Base-by-base conservation (phyloP, 2,329 filamentous ascomycete genomes). In the Fusarium tupiense region DNA sequence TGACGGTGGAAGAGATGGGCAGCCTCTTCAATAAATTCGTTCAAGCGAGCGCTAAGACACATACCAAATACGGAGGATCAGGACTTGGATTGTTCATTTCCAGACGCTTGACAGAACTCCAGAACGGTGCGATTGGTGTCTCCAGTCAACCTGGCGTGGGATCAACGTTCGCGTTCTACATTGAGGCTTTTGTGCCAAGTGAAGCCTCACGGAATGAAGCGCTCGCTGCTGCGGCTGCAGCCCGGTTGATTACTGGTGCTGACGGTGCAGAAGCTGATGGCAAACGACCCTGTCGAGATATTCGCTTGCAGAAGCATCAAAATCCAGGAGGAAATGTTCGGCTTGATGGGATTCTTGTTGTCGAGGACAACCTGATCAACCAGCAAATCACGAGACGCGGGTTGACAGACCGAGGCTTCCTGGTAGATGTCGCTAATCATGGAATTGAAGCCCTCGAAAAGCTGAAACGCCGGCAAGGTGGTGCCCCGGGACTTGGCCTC, bases 71-170 rank as follows among this genome's bases (percentile, higher is more conserved):
- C 73, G 94, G 93, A 29, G 94, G 94, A 1, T 93, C 91, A 0
- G 94, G 94, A 0, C 86, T 96, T 3, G 94, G 94, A 0, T 85
- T 96, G 0, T 96, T 95, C 81, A 95, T 96, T 73, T 93, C 91
- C 43, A 88, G 93, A 31, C 90, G 93, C 62, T 86, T 96, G n/a
- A 94, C 93, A 1, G 93, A 96, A 79, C 84, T 96, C 17, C 93
- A 95, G 80, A 93, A 93, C 26, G 94, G 94, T 8, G 91, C 93
- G 69, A 95, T 96, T 53, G 93, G 93, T 5, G 91, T 96, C 11
- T 86, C 88, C 4, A 92, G 91, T n/a, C 85, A 90, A 71, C 86
- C 89, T 6, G 92, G 91, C 4, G 87, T 90, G n/a, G 93, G 93
- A 4, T 93, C 91, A 71, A 93, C 90, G 0, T 95, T 95, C 81